Base-by-base conservation (phyloP, 257 asterid species). In the Leonotis leonurus region DNA sequence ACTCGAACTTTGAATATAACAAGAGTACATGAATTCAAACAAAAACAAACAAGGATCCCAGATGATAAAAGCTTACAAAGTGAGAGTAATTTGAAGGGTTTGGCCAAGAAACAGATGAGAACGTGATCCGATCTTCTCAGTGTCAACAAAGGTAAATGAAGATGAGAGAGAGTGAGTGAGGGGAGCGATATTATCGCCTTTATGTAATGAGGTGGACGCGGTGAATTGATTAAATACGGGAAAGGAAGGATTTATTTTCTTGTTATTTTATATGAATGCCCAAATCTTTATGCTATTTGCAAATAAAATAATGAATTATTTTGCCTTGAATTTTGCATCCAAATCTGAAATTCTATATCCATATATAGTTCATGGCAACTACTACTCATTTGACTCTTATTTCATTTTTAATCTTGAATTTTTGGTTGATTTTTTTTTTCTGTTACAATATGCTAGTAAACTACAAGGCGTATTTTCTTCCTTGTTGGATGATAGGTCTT, bases 111-210 rank as follows among this genome's bases (percentile, higher is more conserved):
- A 26, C 24, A 8, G 14, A 66, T 46, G 29, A 27, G 64, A 48
- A 49, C 35, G 58, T 50, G 71, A 69, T 77, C 74, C 40, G 76
- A 70, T 65, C 73, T 62, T 59, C 37, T 10, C 36, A 55, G 36
- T 22, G 73, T 62, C 37, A 18, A 59, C n/a, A 37, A 17, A 16
- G 59, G 60, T 30, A 33, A 55, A 32, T 55, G 62, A 49, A 21
- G 24, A 7, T 60, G 29, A n/a, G 40, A 20, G 25, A 7, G 40
- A 36, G 60, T 40, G 25, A 40, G 48, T 32, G 13, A 33, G 66
- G 39, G 62, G 51, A 24, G 62, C 60, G 60, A 44, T 59, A 60
- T 53, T 10, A 26, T 55, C 36, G 66, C 14, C 6, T 8, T 6
- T 50, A 27, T 35, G 21, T 46, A 35, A 21, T 35, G 12, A 6